Base-by-base conservation (phyloP, 345 rosid genomes). In the Geranium rotundifolium region DNA sequence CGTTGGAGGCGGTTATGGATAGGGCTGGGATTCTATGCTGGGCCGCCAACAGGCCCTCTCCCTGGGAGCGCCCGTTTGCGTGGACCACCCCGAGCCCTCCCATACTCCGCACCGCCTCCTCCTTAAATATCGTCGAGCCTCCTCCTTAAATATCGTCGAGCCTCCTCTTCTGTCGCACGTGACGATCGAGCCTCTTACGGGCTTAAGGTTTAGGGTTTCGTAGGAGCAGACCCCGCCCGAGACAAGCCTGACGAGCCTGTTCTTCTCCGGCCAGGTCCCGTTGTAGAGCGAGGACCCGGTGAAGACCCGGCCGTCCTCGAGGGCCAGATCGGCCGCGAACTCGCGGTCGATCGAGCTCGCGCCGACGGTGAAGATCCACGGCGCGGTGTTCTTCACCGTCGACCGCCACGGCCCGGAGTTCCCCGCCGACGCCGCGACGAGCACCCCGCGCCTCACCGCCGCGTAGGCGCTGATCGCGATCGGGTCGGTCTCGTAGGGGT, bases 351-450 rank as follows among this genome's bases (percentile, higher is more conserved):
- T 64, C 1, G 77, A 59, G 16, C 69, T 57, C 3, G 77, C 72
- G 10, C 77, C 80, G 9, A 76, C 77, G 19, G 74, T 69, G 34
- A 68, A 34, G 4, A 69, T 50, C 77, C 80, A 72, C 1, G 80
- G 80, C 0, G 80, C 72, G 7, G 46, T 9, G 29, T 72, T 67
- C 2, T 13, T 18, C 1, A 76, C 62, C 1, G 65, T 13, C 4
- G 52, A 37, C 0, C 5, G 2, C 0, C 12, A 0, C 7, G 59
- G 64, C 14, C 77, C 72, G 9, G 20, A 2, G 49, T 69, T 76
- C 0, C 74, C 77, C 0, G 65, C 77, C 1, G 69, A 49, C 15
- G 64, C 29, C 0, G 77, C 63, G 8, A 72, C 70, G 17, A 67
- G 14, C 61, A 72, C 19, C 0, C 80, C 80, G 30, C 37, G 66